A percentile compares a stretch with the other conserved stretches of the same genome.
Evolutionary conservation across 306 rosid genomes (phyloP).

Genomic region (Rubus idaeus): DNA sequence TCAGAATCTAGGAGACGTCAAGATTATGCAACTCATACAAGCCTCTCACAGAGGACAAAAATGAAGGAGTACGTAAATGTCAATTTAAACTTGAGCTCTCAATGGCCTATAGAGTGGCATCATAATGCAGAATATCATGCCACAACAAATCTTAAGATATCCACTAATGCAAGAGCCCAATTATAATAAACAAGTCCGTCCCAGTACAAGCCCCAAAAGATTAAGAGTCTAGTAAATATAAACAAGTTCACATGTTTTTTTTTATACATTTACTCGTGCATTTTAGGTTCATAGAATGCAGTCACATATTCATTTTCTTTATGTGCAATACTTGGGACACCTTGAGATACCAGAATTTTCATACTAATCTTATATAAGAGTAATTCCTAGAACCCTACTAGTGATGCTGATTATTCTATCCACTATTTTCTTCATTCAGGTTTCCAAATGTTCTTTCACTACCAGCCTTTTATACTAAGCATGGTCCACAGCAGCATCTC

Average conservation of each 20-base stretch:
- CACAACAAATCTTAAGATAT: neutral
- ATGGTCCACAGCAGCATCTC: neutral
- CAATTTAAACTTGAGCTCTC: neutral
- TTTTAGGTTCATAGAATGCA: neutral
- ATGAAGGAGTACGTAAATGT: neutral
- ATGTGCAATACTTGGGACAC: neutral
- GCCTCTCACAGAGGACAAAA: neutral
- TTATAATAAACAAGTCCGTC: neutral
- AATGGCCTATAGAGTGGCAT: slow-evolving; percentile 1
- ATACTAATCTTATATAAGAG: neutral
- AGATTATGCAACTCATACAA: neutral
- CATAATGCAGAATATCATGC: neutral
- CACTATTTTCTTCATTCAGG: neutral
- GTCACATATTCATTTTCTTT: neutral
- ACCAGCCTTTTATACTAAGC: neutral
- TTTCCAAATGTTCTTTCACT: neutral
- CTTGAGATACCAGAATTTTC: neutral
- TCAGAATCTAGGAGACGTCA: slow-evolving; percentile 7
- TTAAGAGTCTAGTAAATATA: neutral
- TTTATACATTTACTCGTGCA: neutral
- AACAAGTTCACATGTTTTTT: neutral
- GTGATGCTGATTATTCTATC: neutral
- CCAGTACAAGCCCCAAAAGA: neutral
- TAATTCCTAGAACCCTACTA: neutral
- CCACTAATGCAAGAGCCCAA: neutral